These are phyloP conservation scores for Primulina tabacum DNA, from an alignment of 257 asterid genomes.

Conservation along the genomic window DNA sequence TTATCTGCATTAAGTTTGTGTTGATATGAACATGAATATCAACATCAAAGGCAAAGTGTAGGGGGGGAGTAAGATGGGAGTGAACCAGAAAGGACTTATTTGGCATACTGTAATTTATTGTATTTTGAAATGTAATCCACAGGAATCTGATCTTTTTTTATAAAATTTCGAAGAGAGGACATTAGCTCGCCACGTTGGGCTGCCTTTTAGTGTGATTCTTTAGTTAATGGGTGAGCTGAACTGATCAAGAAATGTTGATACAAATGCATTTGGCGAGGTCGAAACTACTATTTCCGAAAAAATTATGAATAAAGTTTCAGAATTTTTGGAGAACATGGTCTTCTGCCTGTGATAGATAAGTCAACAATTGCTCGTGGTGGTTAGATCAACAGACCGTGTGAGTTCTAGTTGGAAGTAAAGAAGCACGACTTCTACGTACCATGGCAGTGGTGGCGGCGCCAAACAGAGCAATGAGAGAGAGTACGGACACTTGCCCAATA, in stretches of 20 bases:
- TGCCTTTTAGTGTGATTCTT: background rate
- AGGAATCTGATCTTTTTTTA: no score
- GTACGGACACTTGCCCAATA: conserved; percentile 88
- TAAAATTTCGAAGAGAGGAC: no score
- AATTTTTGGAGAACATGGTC: no score
- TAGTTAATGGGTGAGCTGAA: background rate
- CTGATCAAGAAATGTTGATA: background rate
- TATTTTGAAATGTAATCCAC: no score
- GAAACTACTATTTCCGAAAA: background rate
- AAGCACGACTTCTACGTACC: conserved; percentile 39
- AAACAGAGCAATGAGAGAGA: conserved; percentile 82
- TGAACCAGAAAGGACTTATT: no score
- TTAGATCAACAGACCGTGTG: background rate
- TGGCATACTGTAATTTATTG: no score
- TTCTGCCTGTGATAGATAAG: no score
- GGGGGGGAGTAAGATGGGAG: no score
- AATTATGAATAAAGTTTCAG: no score
- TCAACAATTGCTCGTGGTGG: background rate
- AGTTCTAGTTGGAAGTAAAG: background rate
- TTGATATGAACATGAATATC: background rate
- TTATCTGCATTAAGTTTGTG: conserved; percentile 41
- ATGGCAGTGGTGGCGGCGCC: conserved; percentile 98
- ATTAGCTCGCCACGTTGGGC: no score
- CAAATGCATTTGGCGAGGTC: background rate
- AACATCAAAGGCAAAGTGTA: no score